Base-by-base conservation (phyloP, 2,329 filamentous ascomycete genomes). In the Metarhizium robertsii region DNA sequence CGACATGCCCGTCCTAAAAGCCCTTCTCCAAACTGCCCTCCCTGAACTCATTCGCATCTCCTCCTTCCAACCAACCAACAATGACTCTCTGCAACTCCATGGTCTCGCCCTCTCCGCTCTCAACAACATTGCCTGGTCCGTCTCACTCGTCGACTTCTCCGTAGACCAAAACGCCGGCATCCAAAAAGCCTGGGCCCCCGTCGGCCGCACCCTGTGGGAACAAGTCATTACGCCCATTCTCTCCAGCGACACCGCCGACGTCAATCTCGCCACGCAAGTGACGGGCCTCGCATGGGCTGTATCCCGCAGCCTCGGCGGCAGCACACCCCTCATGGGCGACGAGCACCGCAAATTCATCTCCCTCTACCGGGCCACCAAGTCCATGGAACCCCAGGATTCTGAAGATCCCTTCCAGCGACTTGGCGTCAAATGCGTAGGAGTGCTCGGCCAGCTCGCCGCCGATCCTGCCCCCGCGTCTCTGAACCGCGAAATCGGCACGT, bases 111-210 rank as follows among this genome's bases (percentile, higher is more conserved):
- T 87, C 29, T 79, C 80, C 2, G 78, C 82, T 16, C 74, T 88
- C 57, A 86, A 81, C 72, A 87, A 87, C 68, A 79, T 87, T 53
- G 75, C 84, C 53, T 87, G 85, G 83, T 84, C 83, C 11, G 73
- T 85, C 45, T 83, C 81, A 8, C 78, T 79, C 61, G 71, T 84
- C 61, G 81, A 85, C 67, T 83, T 84, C 62, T 72, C 75, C 29
- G 75, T 79, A 36, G 69, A 71, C n/a, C 73, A 75, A 53, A 81
- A 82, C 64, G 69, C 73, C 4, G 70, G 73, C 55, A 73, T 87
- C 55, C 73, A 75, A 53, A 70, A 68, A 50, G 74, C 74, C 4
- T 87, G 85, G 84, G 66, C 67, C 2, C 77, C 79, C 0, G 67
- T 74, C 6, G 79, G 78, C 32, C 75, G 75, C 59, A 69, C 72